Percentiles rank a stretch among this genome's conserved stretches.
phyloP scores from a whole-genome alignment of 139 green algal species.

The Astrephomene gubernaculifera region DNA sequence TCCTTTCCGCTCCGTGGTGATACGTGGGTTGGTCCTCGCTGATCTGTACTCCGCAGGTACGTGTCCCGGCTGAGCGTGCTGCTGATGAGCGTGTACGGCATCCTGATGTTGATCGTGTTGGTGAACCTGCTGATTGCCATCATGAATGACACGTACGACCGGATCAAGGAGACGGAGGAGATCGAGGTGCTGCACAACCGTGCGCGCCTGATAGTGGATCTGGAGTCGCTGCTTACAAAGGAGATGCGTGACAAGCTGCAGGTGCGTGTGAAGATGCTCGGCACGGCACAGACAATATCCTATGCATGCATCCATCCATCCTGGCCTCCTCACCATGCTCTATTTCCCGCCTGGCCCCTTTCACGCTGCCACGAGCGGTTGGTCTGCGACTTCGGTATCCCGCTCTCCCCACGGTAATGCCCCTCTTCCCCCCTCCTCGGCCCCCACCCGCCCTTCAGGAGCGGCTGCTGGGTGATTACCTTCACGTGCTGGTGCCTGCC shows the following conservation, averaged over 20 bases:
- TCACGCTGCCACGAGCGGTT: background rate
- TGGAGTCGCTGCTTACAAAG: slow-evolving; percentile 31
- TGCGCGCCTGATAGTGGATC: slow-evolving; percentile 41
- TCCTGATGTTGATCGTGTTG: slow-evolving; percentile 43
- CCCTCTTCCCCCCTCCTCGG: background rate
- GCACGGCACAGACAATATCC: background rate
- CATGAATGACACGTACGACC: slow-evolving; percentile 46
- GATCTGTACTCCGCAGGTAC: slow-evolving; percentile 5
- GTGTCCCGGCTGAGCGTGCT: slow-evolving; percentile 17
- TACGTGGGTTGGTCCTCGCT: background rate
- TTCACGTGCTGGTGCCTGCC: slow-evolving; percentile 40
- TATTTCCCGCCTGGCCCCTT: too few species aligned
- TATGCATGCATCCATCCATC: background rate
- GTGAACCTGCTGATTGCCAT: slow-evolving; percentile 46
- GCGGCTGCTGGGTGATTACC: slow-evolving; percentile 29
- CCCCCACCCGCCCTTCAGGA: background rate
- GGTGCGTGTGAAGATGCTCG: background rate
- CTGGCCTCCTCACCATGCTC: background rate
- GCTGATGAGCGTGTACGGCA: slow-evolving; percentile 43
- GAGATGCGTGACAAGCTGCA: slow-evolving; percentile 36
- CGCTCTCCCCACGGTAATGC: background rate
- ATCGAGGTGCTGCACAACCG: slow-evolving; percentile 49
- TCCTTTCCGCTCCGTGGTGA: background rate
- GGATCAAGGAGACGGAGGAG: slow-evolving; percentile 48
- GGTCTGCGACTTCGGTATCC: background rate